These are phyloP conservation scores for Blastocystis sp. DNA, from an alignment of 352 stramenopile species.

Conservation along the genomic window DNA sequence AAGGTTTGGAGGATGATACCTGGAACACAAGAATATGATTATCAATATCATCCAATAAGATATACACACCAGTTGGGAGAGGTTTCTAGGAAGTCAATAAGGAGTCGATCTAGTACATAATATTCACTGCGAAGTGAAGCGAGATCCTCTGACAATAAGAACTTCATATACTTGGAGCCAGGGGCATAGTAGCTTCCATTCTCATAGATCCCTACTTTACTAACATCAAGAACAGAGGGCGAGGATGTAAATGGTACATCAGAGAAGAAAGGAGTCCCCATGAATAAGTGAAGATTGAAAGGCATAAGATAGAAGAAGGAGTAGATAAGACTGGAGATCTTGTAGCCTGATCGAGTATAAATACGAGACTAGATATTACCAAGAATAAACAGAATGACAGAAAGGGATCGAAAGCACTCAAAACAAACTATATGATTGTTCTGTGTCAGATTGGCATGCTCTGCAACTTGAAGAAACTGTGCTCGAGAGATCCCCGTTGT, in stretches of 20 bases:
- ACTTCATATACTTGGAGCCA: slow-evolving; percentile 9
- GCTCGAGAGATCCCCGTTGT: neutral
- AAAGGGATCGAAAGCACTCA: slow-evolving; percentile 27
- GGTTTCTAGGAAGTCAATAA: neutral
- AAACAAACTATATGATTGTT: neutral
- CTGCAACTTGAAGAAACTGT: neutral
- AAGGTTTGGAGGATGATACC: neutral
- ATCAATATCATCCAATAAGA: neutral
- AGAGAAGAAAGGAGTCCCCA: slow-evolving; percentile 34
- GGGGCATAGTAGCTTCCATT: neutral
- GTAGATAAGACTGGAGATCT: neutral
- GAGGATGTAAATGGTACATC: slow-evolving; percentile 5
- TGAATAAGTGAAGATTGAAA: slow-evolving; percentile 44
- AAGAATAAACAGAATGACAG: neutral
- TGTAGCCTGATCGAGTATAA: neutral
- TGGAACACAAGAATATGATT: neutral
- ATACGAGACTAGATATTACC: neutral
- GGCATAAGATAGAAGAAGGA: slow-evolving; percentile 56
- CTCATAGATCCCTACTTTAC: neutral
- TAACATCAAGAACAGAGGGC: neutral
- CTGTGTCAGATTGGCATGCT: neutral
- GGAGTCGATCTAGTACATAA: neutral
- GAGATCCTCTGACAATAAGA: neutral
- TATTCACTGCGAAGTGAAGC: neutral
- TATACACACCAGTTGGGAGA: neutral